A percentile compares a stretch with the other conserved stretches of the same genome.
These are phyloP conservation scores for Pouteria glomerata DNA, from an alignment of 148 eudicot species.

Conservation along the genomic window DNA sequence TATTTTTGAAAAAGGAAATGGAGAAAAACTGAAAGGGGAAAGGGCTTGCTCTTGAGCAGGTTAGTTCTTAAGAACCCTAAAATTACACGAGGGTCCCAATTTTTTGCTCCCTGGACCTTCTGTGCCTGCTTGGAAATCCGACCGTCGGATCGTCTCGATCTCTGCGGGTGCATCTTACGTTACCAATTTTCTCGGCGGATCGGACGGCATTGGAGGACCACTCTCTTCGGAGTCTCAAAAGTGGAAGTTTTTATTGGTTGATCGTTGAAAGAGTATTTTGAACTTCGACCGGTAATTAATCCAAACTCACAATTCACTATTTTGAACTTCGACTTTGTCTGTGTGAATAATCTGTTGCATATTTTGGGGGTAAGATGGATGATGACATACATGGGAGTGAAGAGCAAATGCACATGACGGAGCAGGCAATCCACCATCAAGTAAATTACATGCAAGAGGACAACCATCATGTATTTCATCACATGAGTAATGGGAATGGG, in stretches of 20 bases:
- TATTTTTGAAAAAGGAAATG: neutral
- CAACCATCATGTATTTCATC: conserved; percentile 51
- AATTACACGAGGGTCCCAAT: neutral
- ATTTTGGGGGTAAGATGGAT: conserved; percentile 34
- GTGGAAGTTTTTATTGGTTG: neutral
- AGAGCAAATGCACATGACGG: conserved; percentile 32
- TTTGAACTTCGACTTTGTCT: no score
- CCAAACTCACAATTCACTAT: neutral
- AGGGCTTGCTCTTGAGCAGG: neutral
- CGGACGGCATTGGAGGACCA: neutral
- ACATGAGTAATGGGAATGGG: conserved; percentile 55
- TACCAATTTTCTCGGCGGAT: neutral
- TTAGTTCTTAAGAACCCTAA: neutral
- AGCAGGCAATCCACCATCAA: conserved; percentile 32
- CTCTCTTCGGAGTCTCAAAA: neutral
- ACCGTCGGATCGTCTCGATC: neutral
- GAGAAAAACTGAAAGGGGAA: neutral
- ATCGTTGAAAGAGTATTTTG: neutral
- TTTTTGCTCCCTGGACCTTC: neutral
- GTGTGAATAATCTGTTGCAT: neutral
- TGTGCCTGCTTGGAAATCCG: conserved; percentile 1
- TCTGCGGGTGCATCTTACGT: neutral
- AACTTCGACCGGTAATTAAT: neutral
- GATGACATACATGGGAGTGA: conserved; percentile 35
- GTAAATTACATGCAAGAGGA: conserved; percentile 47